Evolutionary conservation across 2,329 filamentous ascomycete genomes (phyloP), one percentile per base, ranked within the genome.

Genomic region (Gliomastix tumulicola): DNA sequence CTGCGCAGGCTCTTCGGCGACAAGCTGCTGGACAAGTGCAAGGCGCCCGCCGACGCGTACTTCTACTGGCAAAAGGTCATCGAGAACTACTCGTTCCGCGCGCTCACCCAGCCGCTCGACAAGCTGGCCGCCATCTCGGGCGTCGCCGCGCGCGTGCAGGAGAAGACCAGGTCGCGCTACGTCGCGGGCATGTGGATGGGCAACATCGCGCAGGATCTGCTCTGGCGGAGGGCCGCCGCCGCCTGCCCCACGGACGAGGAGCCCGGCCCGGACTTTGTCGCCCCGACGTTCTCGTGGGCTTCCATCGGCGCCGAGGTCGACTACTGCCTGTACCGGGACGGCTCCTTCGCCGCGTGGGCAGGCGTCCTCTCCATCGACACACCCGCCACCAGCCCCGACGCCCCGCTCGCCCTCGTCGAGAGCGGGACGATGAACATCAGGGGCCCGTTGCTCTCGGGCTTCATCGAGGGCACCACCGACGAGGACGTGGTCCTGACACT

Each of bases 81-180:
- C 13, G 47, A 54, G 31, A 50, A 45, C 31, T 56, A 56, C 32
- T 47, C 51, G 3, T 41, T 43, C 17, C 38, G 49, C 5, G 34
- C 44, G 3, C 32, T 59, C 13, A 49, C 48, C 0, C 38, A 48
- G 1, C 21, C 33, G 4, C 20, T 35, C 0, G 55, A 59, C 30
- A 49, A 48, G 16, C 43, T 59, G 5, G 50, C 53, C 0, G 55
- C 51, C 2, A 48, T 58, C 25, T 54, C 52, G 4, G 54, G 51
- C 1, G 40, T 56, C 17, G 56, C 54, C 1, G 44, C 41, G 5
- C 37, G 42, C 5, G 32, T 56, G 22, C 45, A 46, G 21, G 38
- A 42, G 22, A 44, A 38, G 3, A 46, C 44, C 6, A 36, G 37
- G 0, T 48, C 48, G 12, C 34, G 47, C 8, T 59, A 57, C 33